Conservation (phyloP, 768 basidiomycete species). For the Lyophyllum decastes region DNA sequence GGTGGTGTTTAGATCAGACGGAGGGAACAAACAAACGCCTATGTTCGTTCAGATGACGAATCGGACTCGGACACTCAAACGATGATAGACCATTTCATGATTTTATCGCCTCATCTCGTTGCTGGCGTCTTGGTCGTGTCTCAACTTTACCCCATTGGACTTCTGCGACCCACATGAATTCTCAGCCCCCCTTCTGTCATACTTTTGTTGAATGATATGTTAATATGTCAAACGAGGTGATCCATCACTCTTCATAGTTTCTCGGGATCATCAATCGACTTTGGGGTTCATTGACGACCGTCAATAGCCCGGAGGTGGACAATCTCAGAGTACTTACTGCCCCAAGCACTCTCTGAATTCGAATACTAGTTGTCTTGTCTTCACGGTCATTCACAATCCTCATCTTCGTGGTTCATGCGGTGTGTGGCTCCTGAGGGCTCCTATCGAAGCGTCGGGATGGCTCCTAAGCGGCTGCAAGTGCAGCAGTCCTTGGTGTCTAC, state of each 20-base stretch:
- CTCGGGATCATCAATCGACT: not conserved
- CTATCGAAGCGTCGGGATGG: not conserved
- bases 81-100: no score
- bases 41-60: no score
- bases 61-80: no score
- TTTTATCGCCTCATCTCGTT: no score
- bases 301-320: not conserved
- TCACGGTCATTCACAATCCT: not conserved
- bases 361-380: not conserved
- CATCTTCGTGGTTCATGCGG: not conserved
- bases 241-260: not conserved
- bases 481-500: not conserved
- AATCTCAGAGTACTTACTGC: not conserved
- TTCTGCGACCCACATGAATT: not conserved
- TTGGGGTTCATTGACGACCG: not conserved
- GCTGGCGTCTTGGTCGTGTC: not conserved
- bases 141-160: not conserved
- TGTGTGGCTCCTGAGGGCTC: not conserved
- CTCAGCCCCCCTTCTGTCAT: not conserved
- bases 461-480: not conserved
- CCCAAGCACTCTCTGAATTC: not conserved
- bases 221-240: not conserved
- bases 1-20: not conserved
- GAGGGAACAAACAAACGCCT: not conserved
- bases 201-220: not conserved